These are phyloP conservation scores for Lithocarpus polystachyus DNA, from an alignment of 306 rosid species.

Conservation along the genomic window DNA sequence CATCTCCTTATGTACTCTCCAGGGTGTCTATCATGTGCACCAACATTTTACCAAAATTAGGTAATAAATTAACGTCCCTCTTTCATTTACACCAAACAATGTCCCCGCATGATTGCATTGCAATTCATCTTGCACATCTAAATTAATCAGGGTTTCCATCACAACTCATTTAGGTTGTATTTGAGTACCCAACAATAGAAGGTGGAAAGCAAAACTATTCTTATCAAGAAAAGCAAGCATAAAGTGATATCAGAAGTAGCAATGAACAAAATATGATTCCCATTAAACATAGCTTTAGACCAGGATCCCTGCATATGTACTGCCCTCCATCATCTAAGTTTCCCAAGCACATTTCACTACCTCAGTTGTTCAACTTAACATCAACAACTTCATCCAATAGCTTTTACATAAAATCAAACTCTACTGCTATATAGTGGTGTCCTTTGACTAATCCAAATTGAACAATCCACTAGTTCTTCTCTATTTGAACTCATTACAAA, in stretches of 20 bases:
- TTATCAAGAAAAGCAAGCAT: background rate
- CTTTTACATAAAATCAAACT: background rate
- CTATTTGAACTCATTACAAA: background rate
- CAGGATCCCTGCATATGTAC: background rate
- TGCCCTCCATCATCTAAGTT: background rate
- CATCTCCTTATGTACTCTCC: background rate
- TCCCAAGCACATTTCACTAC: background rate
- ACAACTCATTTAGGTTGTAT: background rate
- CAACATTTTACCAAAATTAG: background rate
- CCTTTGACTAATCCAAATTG: background rate
- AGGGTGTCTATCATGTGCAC: background rate
- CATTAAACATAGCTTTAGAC: background rate
- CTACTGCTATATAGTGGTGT: background rate
- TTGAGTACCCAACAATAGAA: background rate
- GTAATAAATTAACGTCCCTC: background rate
- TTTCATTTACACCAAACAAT: background rate
- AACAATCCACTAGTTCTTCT: background rate
- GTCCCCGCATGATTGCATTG: background rate
- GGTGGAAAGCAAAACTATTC: background rate
- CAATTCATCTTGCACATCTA: background rate
- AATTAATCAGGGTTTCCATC: background rate
- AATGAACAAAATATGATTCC: background rate
- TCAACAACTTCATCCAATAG: background rate
- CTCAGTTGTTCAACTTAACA: background rate
- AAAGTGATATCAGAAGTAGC: background rate